These are phyloP conservation scores for Stephania cephalantha DNA, from an alignment of 164 flowering plant species.

Conservation along the genomic window DNA sequence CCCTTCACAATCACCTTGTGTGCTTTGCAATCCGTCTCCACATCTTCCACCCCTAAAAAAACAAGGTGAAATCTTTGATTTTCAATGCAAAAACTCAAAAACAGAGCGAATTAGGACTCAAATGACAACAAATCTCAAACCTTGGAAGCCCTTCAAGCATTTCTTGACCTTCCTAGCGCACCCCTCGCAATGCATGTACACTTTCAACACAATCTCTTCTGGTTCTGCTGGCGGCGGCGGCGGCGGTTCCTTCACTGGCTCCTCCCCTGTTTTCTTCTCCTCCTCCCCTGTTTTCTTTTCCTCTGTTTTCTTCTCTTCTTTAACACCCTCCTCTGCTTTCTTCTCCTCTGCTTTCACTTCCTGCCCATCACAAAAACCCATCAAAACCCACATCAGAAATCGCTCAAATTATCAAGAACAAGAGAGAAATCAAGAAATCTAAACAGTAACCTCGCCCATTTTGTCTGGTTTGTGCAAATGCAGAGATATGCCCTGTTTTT, in stretches of 20 bases:
- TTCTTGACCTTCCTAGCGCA: conserved; percentile 71
- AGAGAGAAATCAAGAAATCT: neutral
- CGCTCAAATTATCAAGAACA: neutral
- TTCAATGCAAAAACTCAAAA: no score
- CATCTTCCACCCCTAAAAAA: conserved; percentile 59
- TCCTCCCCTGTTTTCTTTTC: conserved; percentile 2
- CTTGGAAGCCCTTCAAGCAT: conserved; percentile 60
- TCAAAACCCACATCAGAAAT: neutral
- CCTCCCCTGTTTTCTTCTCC: conserved; percentile 21
- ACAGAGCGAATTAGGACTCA: no score
- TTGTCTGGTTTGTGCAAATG: neutral
- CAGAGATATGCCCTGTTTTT: neutral
- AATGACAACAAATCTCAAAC: conserved; percentile 19
- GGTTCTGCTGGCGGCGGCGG: conserved; percentile 63
- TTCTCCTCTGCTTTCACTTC: conserved; percentile 7
- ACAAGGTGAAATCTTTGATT: no score
- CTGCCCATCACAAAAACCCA: neutral
- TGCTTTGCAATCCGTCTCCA: conserved; percentile 55
- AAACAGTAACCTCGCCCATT: neutral
- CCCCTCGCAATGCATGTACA: conserved; percentile 94
- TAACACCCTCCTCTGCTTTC: neutral
- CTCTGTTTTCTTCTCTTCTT: conserved; percentile 3
- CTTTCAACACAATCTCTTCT: conserved; percentile 51
- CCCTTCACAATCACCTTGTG: conserved; percentile 68
- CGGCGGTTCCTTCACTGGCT: conserved; percentile 15